Base-by-base conservation (phyloP, 2,329 filamentous ascomycete genomes). In the Nemania serpens region DNA sequence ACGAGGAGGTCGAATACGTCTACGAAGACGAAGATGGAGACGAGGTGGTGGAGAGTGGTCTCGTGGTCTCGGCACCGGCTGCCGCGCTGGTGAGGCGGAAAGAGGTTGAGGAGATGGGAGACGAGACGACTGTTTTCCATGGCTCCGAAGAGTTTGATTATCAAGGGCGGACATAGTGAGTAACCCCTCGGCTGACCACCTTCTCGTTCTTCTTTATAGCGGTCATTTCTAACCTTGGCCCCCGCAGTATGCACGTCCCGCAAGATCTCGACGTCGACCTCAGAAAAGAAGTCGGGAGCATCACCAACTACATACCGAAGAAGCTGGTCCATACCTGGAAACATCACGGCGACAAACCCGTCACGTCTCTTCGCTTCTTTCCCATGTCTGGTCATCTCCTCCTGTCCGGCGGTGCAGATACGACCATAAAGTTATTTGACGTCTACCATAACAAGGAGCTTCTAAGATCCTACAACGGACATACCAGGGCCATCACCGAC, bases 231-330 rank as follows among this genome's bases (percentile, higher is more conserved):
- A 20, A 63, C 54, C 17, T 2, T 15, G 33, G 20, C 6, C 17
- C 13, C 20, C 37, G 6, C 25, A 63, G 61, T 75, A 97, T 99
- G 94, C 95, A 99, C 77, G 84, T 98, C 47, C 95, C 95, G 3
- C 93, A 92, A 75, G 93, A 97, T 74, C 79, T 97, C 77, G 91
- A 92, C 72, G 81, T 97, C 74, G 91, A 96, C 73, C 81, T 99
- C 69, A 85, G 83, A 66, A 96, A 95, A 77, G 92, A 96, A 62
- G 75, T 82, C 46, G 91, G 91, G 69, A 93, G 88, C 71, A 77
- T 86, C 73, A 93, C 93, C 73, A 98, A 97, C 75, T 99, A 87
- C 74, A 91, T 96, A 59, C 95, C 95, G 39, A 98, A 97, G 82
- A 98, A 96, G 79, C 83, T 95, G 69, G 83, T 98, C 48, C 90